These are phyloP conservation scores for Pseudopyricularia javanii DNA, from an alignment of 2,329 filamentous ascomycete genomes.

Conservation along the genomic window DNA sequence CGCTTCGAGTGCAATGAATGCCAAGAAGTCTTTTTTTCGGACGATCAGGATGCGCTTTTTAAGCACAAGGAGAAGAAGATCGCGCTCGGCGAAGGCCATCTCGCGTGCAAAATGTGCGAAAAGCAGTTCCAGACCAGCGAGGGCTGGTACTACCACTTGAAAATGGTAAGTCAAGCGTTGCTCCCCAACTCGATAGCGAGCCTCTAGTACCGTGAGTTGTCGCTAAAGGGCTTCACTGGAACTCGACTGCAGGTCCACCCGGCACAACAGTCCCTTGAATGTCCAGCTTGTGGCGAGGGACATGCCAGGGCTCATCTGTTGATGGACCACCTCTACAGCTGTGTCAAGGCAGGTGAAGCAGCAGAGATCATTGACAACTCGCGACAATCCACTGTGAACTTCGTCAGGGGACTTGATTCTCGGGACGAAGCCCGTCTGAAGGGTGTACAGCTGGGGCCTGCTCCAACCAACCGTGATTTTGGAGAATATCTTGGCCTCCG, in stretches of 20 bases:
- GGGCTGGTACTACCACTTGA: neutral
- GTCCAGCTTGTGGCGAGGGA: neutral
- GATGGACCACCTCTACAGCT: neutral
- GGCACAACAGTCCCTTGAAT: neutral
- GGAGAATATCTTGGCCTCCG: constrained; percentile 10
- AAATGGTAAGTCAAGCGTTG: neutral
- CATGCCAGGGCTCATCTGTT: neutral
- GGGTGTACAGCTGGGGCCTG: neutral
- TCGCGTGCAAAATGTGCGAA: constrained; percentile 19
- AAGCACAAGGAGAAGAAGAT: constrained; percentile 16
- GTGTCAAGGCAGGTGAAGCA: neutral
- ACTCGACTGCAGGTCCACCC: neutral
- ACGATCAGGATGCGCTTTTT: constrained; percentile 7
- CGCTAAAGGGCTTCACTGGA: too few species aligned
- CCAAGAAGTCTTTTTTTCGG: neutral
- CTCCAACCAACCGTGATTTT: neutral
- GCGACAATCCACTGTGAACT: neutral
- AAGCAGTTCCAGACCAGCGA: constrained; percentile 19
- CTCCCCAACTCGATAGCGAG: neutral
- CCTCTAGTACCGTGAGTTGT: neutral
- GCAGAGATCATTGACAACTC: neutral
- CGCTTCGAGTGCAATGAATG: neutral
- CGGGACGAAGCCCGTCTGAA: neutral
- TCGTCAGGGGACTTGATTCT: neutral
- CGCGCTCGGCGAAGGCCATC: constrained; percentile 11